Base-by-base conservation (phyloP, 108 stramenopile genomes). In the Nannochloropsis gaditana region DNA sequence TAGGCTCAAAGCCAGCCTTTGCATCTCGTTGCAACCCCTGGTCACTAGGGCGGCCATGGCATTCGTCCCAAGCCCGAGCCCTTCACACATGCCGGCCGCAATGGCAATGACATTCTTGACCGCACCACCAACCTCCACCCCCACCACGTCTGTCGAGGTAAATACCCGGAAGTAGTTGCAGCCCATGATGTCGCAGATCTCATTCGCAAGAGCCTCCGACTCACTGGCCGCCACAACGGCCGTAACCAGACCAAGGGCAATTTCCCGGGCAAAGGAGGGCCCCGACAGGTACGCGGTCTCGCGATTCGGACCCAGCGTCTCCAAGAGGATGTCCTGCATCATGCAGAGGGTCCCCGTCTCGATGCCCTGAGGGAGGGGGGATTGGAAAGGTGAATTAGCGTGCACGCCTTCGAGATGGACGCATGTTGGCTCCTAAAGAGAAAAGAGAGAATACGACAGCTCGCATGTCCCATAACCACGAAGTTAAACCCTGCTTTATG, bases 71-170 rank as follows among this genome's bases (percentile, higher is more conserved):
- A 96, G 88, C 43, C 95, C 97, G 15, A 98, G 87, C 41, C 90
- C 97, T 88, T 98, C 97, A 85, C 95, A 96, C 97, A 98, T 98
- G 44, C 97, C 97, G 44, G 97, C 97, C 9, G 96, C 97, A 42
- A 98, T 87, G 1, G 97, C 97, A 88, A 98, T 95, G 42, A 98
- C 97, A 91, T 98, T 98, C 87, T 98, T 98, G 81, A 97, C 95
- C 17, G 96, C 96, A 11, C 97, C 97, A 17, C 97, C 97, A 87
- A 98, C 93, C 90, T 98, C 97, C 41, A 98, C 95, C 41, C 97
- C 97, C 84, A 95, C 92, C 5, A 96, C 96, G 91, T 96, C 96
- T 44, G 92, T 83, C 45, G 93, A 90, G 9, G 96, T 96, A 90
- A 95, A 97, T 9, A 93, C 93, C 17, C 94, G 92, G 90, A 98